Evolutionary conservation across 2,329 filamentous ascomycete species (phyloP), one percentile per base, ranked within the genome.

Genomic region (Exserohilum turcica): DNA sequence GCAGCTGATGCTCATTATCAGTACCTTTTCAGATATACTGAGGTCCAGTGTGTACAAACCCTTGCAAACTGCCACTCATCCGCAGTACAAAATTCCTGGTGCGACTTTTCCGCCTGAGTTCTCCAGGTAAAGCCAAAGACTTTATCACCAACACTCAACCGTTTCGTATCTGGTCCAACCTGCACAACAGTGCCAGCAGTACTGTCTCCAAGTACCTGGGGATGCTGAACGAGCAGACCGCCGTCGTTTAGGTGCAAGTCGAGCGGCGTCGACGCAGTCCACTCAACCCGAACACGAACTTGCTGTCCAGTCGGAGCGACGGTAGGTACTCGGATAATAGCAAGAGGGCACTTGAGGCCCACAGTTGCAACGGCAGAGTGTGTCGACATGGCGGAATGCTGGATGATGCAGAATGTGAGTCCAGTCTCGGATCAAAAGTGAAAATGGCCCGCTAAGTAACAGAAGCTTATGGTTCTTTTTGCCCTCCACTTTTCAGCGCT

Each of bases 171-270:
- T 0, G 77, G 64, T 0, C 84, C 84, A 4, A 82, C 67, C 40
- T 80, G 76, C 2, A 82, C 78, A 10, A 87, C 79, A 0, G 75
- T 77, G 2, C 85, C 85, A 4, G 79, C 82, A 3, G 77, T 72
- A 18, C 79, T 77, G 48, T 80, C 79, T 29, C 84, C 84, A 8
- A 83, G 74, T 5, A 82, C 71, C 56, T 79, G 74, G 0, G 84
- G 84, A 19, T 78, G 71, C 24, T 74, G 63, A 9, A 85, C 76
- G 10, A 86, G 66, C 0, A 87, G 73, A 0, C 82, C 83, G 31
- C 84, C 84, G 60, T 86, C 84, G 38, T 83, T 82, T 53, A 84
- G 80, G 69, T 87, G 85, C 5, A 87, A 73, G 60, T 87, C 84
- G 0, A 87, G 74, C 0, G 85, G 85, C 1, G 82, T 84, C 1